Percentiles rank a stretch among this genome's conserved stretches.
These are phyloP conservation scores for Pelargonium australe DNA, from an alignment of 441 rosid genomes.

Conservation along the genomic window DNA sequence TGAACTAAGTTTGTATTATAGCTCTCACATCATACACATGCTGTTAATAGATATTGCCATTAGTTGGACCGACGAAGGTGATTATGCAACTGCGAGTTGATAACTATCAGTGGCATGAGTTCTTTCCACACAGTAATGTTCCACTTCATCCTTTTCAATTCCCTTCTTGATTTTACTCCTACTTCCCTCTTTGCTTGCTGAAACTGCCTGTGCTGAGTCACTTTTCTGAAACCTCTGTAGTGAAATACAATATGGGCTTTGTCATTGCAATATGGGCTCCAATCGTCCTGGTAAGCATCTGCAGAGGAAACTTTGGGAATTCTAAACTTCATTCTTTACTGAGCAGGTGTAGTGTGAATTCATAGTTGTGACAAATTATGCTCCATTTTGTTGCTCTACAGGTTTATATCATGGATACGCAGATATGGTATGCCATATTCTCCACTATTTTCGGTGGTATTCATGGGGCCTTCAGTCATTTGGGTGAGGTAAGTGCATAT, in stretches of 20 bases:
- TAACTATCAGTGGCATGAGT: slow-evolving; percentile 81
- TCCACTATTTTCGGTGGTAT: slow-evolving; percentile 93
- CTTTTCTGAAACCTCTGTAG: slow-evolving; percentile 39
- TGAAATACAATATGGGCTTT: slow-evolving; percentile 71
- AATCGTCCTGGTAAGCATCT: slow-evolving; percentile 64
- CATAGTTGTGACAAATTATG: background rate
- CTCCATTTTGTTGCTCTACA: slow-evolving; percentile 28
- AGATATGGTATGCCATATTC: slow-evolving; percentile 96
- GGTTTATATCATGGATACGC: slow-evolving; percentile 94
- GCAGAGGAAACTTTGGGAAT: slow-evolving; percentile 8
- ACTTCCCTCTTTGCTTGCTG: background rate
- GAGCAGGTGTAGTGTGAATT: background rate
- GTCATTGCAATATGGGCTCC: slow-evolving; percentile 96
- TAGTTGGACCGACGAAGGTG: slow-evolving; percentile 65
- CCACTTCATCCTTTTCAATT: slow-evolving; percentile 5
- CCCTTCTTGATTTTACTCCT: slow-evolving; percentile 14
- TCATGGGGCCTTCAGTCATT: slow-evolving; percentile 92
- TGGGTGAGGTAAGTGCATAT: slow-evolving; percentile 72
- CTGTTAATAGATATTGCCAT: slow-evolving; percentile 63
- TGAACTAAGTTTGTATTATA: background rate
- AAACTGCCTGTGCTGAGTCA: slow-evolving; percentile 17
- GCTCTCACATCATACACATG: slow-evolving; percentile 12
- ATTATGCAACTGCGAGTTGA: slow-evolving; percentile 57
- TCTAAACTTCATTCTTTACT: background rate
- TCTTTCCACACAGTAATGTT: slow-evolving; percentile 69